These are phyloP conservation scores for Jatropha curcas DNA, from an alignment of 345 rosid genomes.

Conservation along the genomic window DNA sequence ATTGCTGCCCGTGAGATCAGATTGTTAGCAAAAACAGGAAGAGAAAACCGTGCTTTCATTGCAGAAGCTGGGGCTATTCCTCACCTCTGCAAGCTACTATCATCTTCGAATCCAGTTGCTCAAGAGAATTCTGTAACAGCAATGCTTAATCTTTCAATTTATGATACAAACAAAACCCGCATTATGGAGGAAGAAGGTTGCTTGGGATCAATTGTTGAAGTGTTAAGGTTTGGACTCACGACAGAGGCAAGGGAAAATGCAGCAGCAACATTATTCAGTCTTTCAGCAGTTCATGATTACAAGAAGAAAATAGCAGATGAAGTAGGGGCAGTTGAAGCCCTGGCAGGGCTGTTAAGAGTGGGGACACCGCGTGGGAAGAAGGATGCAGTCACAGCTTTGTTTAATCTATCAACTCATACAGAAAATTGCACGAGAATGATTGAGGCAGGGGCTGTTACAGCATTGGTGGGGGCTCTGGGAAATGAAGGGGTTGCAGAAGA, in stretches of 20 bases:
- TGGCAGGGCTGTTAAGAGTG: slow-evolving; percentile 58
- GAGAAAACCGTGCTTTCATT: slow-evolving; percentile 79
- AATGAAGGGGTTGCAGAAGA: slow-evolving; percentile 87
- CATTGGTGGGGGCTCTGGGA: slow-evolving; percentile 66
- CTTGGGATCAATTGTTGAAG: slow-evolving; percentile 67
- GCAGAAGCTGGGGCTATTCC: slow-evolving; percentile 95
- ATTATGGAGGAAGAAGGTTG: slow-evolving; percentile 86
- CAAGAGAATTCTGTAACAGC: slow-evolving; percentile 94
- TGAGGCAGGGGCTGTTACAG: slow-evolving; percentile 71
- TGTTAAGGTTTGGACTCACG: slow-evolving; percentile 67
- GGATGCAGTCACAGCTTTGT: slow-evolving; percentile 90
- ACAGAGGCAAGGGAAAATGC: slow-evolving; percentile 92
- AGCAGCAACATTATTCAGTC: slow-evolving; percentile 89
- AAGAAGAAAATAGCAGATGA: slow-evolving; percentile 81
- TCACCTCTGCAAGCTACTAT: slow-evolving; percentile 56
- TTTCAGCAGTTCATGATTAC: slow-evolving; percentile 86
- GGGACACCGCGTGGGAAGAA: slow-evolving; percentile 91
- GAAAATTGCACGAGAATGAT: slow-evolving; percentile 83
- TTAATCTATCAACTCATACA: slow-evolving; percentile 77
- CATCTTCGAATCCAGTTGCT: slow-evolving; percentile 58
- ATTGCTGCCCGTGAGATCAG: slow-evolving; percentile 83
- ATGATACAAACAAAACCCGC: slow-evolving; percentile 76
- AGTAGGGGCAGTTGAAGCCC: slow-evolving; percentile 68
- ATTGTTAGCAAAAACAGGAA: slow-evolving; percentile 81
- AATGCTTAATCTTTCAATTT: slow-evolving; percentile 83